Evolutionary conservation across 2,329 filamentous ascomycete species (phyloP).

Genomic region (Thielaviopsis euricoi): DNA sequence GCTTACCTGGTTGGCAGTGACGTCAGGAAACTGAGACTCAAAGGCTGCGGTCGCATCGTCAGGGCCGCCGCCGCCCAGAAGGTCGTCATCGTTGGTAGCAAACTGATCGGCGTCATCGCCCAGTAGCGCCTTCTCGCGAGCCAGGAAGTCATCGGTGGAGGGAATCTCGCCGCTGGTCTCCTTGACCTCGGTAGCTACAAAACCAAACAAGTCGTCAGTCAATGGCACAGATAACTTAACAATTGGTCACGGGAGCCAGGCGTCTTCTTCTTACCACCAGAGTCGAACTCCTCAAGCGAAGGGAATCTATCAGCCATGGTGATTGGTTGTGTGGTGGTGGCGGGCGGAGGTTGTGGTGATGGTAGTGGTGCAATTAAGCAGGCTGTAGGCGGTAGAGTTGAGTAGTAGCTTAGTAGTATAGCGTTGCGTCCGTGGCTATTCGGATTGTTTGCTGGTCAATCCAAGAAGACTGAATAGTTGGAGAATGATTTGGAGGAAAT

Average conservation of each 20-base stretch:
- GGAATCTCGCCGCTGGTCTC: slow-evolving; percentile 35
- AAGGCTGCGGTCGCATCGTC: slow-evolving; percentile 66
- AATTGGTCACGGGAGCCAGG: background rate
- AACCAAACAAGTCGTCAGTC: background rate
- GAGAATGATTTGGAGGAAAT: background rate
- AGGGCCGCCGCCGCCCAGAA: slow-evolving; percentile 35
- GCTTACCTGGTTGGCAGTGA: slow-evolving; percentile 52
- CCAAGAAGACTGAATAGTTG: background rate
- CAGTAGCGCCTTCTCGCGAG: slow-evolving; percentile 75
- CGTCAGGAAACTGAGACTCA: slow-evolving; percentile 79
- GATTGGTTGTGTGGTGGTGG: background rate
- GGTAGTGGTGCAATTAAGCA: background rate
- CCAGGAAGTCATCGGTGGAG: slow-evolving; percentile 69
- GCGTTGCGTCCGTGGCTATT: background rate
- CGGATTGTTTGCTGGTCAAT: background rate
- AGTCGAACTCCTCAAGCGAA: slow-evolving; percentile 63
- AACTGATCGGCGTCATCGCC: slow-evolving; percentile 93
- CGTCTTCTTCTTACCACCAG: slow-evolving; percentile 31
- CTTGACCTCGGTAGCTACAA: slow-evolving; percentile 46
- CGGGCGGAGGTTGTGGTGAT: no score
- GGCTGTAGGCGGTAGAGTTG: background rate
- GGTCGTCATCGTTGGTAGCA: slow-evolving; percentile 52
- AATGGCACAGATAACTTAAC: slow-evolving; percentile 3
- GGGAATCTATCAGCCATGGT: slow-evolving; percentile 64
- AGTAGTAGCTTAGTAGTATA: background rate